Base-by-base conservation (phyloP, 1,284 basidiomycete genomes). In the Ceratobasidium theobromae region DNA sequence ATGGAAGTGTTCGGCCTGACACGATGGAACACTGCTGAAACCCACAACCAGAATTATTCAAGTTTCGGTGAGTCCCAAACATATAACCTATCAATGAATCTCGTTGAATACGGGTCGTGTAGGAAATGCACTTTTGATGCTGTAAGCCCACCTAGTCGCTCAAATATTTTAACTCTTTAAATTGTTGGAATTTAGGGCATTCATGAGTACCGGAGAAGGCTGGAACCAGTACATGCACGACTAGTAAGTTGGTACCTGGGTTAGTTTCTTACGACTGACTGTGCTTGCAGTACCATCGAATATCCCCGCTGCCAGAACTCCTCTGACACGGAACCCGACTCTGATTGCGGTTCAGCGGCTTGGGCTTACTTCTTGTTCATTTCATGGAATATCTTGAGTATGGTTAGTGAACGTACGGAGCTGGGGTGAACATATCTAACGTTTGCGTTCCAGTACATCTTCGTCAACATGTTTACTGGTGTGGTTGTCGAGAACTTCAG, bases 171-270 rank as follows among this genome's bases (percentile, higher is more conserved):
- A 5, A 14, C 21, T 51, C 14, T 21, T 49, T 49, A 21, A 54
- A 49, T 28, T 35, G 21, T 3, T 21, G n/a, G 51, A 2, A 43
- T 69, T 27, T 48, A 33, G 58, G 49, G 81, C 85, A 14, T 88
- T 88, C 74, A 88, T 88, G 83, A 90, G 84, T 68, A 86, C 84
- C 55, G 86, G 89, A 84, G 94, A 96, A 75, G 91, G 87, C 0
- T 97, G 94, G 94, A 97, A 96, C 75, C 85, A 88, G 70, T 95
- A 88, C 75, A 97, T 96, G 95, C 94, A 97, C 74, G 91, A 96
- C 76, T 95, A 87, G 91, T 90, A 74, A 74, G 89, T 78, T n/a
- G 11, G 40, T 43, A n/a, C 23, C 45, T 16, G 48, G 12, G 14
- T 27, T 35, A 32, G 33, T 12, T n/a, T 1, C 23, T 66, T 53